A percentile compares a stretch with the other conserved stretches of the same genome.
phyloP scores from a whole-genome alignment of 371 early-diverging fungal genomes.

The Zychaea mexicana region DNA sequence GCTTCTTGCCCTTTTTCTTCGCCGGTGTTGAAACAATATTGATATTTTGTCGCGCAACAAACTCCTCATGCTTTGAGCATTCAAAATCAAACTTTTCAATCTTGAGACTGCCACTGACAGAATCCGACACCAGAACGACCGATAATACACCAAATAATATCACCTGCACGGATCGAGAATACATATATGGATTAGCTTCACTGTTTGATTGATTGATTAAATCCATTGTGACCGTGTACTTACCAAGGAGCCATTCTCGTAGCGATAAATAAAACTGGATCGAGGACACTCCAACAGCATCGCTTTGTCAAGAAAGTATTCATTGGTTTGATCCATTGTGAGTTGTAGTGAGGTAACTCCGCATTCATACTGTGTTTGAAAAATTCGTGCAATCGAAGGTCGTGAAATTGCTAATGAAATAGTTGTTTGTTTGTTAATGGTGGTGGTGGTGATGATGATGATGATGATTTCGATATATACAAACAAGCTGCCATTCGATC shows the following conservation, averaged over 20 bases:
- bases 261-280: slow-evolving; percentile 39
- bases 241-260: slow-evolving; percentile 37
- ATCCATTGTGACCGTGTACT: slow-evolving; percentile 3
- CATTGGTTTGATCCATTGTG: slow-evolving; percentile 43
- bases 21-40: slow-evolving; percentile 9
- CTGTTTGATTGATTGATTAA: too few species aligned
- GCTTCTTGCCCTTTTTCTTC: slow-evolving; percentile 21
- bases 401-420: slow-evolving; percentile 29
- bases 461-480: too few species aligned
- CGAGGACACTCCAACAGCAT: slow-evolving; percentile 44
- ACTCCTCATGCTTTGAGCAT: slow-evolving; percentile 38
- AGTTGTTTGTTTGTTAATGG: neutral
- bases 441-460: too few species aligned
- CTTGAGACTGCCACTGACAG: slow-evolving; percentile 29
- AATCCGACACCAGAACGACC: slow-evolving; percentile 26
- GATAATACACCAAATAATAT: slow-evolving; percentile 36
- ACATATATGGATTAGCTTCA: neutral
- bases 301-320: slow-evolving; percentile 39
- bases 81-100: slow-evolving; percentile 40
- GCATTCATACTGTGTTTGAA: slow-evolving; percentile 44
- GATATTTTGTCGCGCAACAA: slow-evolving; percentile 21
- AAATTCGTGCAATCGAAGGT: slow-evolving; percentile 30
- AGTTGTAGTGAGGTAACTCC: slow-evolving; percentile 43
- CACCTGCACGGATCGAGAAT: slow-evolving; percentile 12
- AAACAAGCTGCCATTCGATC: too few species aligned